Percentiles rank a stretch among this genome's conserved stretches.
phyloP scores from a whole-genome alignment of 2,329 filamentous ascomycete species.

The Ceratocystis cubensis region DNA sequence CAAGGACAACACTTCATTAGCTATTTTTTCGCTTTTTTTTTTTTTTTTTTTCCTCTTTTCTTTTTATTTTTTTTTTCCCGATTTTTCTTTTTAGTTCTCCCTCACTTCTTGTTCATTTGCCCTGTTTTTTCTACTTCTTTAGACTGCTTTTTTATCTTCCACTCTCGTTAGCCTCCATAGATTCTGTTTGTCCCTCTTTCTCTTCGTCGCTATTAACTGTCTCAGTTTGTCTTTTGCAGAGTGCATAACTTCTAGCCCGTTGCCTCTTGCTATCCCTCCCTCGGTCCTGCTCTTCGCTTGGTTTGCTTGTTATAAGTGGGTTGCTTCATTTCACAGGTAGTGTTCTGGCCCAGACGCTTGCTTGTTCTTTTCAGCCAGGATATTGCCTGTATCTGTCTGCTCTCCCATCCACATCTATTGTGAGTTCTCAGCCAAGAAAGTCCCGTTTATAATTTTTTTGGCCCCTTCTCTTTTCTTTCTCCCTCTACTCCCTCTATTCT shows the following conservation, averaged over 20 bases:
- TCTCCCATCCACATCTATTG: background rate
- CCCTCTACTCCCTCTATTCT: background rate
- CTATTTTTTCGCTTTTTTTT: background rate
- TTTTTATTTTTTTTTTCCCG: background rate
- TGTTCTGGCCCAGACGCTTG: background rate
- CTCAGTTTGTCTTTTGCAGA: background rate
- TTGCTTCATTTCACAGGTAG: background rate
- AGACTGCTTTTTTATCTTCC: too few species aligned
- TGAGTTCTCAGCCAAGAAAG: background rate
- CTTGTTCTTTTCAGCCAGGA: background rate
- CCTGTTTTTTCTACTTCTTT: background rate
- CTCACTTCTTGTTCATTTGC: background rate
- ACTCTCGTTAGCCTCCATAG: background rate
- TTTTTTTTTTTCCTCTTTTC: background rate
- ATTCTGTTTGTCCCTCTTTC: background rate
- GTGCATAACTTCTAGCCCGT: background rate
- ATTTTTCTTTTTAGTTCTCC: background rate
- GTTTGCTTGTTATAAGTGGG: background rate
- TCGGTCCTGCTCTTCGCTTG: background rate
- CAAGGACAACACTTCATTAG: background rate
- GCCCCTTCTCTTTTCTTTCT: background rate
- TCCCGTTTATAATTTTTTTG: background rate
- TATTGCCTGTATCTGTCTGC: background rate
- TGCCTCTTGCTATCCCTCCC: background rate
- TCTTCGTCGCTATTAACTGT: background rate